These are phyloP conservation scores for Scheffersomyces stipitis DNA, from an alignment of 805 yeast genomes.

Conservation along the genomic window DNA sequence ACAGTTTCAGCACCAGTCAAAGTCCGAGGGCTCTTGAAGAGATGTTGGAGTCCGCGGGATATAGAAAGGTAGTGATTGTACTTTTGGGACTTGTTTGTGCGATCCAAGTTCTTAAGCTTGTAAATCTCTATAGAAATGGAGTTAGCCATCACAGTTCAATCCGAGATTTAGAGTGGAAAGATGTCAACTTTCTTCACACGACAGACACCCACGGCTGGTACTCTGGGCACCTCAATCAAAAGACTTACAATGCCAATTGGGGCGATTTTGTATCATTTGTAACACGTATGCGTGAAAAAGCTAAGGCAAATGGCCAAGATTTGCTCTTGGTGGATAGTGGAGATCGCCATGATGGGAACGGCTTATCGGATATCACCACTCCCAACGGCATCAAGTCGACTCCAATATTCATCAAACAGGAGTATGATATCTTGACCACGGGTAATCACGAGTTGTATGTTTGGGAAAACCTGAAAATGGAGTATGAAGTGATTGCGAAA, in stretches of 20 bases:
- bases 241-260: slow-evolving; percentile 82
- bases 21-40: no score
- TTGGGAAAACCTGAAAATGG: slow-evolving; percentile 62
- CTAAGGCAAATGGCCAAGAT: slow-evolving; percentile 54
- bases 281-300: slow-evolving; percentile 44
- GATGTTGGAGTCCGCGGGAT: background rate
- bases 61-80: background rate
- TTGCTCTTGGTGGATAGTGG: slow-evolving; percentile 82
- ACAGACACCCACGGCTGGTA: slow-evolving; percentile 99
- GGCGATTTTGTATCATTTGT: slow-evolving; percentile 83
- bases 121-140: no score
- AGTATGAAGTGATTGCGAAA: slow-evolving; percentile 58
- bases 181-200: slow-evolving; percentile 84
- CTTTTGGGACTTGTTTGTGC: background rate
- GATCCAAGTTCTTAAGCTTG: background rate
- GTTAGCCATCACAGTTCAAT: slow-evolving; percentile 15
- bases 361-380: slow-evolving; percentile 72
- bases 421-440: slow-evolving; percentile 76
- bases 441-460: slow-evolving; percentile 91
- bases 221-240: slow-evolving; percentile 82
- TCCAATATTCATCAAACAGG: slow-evolving; percentile 58
- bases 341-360: slow-evolving; percentile 94
- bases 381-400: slow-evolving; percentile 71
- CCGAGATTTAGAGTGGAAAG: slow-evolving; percentile 64
- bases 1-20: no score